Base-by-base conservation (phyloP, 768 basidiomycete species). In the Podaxis mareebaensis region DNA sequence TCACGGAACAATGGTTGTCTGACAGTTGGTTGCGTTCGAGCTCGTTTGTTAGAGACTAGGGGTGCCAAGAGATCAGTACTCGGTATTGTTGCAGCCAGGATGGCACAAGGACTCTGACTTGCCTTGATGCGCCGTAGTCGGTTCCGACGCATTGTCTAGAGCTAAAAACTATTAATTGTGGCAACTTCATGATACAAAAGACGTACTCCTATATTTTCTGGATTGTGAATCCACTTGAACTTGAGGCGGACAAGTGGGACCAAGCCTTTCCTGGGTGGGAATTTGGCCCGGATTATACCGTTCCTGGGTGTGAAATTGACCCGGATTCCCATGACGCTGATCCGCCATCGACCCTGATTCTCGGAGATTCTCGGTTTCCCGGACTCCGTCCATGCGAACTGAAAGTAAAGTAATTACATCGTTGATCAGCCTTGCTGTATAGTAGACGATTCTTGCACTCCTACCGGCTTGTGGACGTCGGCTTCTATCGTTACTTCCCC, bases 41-140 rank as follows among this genome's bases (percentile, higher is more conserved):
- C 13, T 20, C 42, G 42, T n/a, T 20, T n/a, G 42, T 17, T 20
- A 15, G 15, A 15, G 13, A 22, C 48, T 49, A 11, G 17, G 15
- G 48, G 6, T 22, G 80, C 64, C 44, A 81, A 75, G 33, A 81
- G 71, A 69, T 70, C 72, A 56, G 81, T 65, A 13, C 79, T 44
- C 42, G n/a, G 42, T 13, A 44, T 44, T 2, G 7, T 1, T 15
- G 4, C 5, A 20, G n/a, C 42, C 13, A 44, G 13, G n/a, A 17
- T 51, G n/a, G 58, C 67, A 72, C 26, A 76, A 30, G 28, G 66
- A 7, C 66, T 61, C 1, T 59, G 44, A 24, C 73, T 44, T 13
- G n/a, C 42, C 42, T 44, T 44, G 42, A 15, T 44, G 42, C 15
- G 2, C 12, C 8, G 42, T 12, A n/a, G 42, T 44, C n/a, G 15